These are phyloP conservation scores for Borovskyia barvae DNA, from an alignment of 208 protist species.

Conservation along the genomic window DNA sequence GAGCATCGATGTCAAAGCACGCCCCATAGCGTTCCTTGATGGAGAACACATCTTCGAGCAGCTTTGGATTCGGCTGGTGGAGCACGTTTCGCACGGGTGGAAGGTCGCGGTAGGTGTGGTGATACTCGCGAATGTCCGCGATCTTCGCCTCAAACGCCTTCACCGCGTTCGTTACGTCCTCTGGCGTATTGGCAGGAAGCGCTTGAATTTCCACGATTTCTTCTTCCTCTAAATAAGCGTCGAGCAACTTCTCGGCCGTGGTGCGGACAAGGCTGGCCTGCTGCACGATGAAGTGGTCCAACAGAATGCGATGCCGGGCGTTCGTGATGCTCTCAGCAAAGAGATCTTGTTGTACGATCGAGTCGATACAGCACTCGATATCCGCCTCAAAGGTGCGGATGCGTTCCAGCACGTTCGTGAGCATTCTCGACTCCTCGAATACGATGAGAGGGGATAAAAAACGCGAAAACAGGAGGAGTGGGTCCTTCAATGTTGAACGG, in stretches of 20 bases:
- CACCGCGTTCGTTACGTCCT: constrained; percentile 49
- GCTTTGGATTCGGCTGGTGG: constrained; percentile 38
- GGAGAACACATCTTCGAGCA: constrained; percentile 61
- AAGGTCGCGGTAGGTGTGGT: constrained; percentile 69
- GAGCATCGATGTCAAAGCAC: constrained; percentile 75
- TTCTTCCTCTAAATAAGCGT: constrained; percentile 84
- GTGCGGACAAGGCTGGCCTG: constrained; percentile 45
- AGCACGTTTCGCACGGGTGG: constrained; percentile 52
- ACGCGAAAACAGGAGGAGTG: too few relatives aligned
- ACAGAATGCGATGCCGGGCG: constrained; percentile 66
- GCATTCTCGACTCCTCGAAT: too few relatives aligned
- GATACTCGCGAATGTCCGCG: constrained; percentile 86
- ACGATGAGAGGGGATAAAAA: too few relatives aligned
- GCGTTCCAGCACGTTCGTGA: constrained; percentile 71
- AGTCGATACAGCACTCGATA: constrained; percentile 75
- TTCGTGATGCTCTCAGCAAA: constrained; percentile 49
- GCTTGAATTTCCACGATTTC: constrained; percentile 69
- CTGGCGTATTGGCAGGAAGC: constrained; percentile 44
- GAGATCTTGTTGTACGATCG: constrained; percentile 82
- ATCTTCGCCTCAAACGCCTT: constrained; percentile 71
- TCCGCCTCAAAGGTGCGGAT: constrained; percentile 80
- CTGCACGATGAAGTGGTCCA: constrained; percentile 75
- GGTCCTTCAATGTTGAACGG: too few relatives aligned
- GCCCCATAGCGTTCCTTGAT: constrained; percentile 58
- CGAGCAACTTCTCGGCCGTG: constrained; percentile 74